Conservation (phyloP, 257 asterid genomes). For the Nicotiana undulata region DNA sequence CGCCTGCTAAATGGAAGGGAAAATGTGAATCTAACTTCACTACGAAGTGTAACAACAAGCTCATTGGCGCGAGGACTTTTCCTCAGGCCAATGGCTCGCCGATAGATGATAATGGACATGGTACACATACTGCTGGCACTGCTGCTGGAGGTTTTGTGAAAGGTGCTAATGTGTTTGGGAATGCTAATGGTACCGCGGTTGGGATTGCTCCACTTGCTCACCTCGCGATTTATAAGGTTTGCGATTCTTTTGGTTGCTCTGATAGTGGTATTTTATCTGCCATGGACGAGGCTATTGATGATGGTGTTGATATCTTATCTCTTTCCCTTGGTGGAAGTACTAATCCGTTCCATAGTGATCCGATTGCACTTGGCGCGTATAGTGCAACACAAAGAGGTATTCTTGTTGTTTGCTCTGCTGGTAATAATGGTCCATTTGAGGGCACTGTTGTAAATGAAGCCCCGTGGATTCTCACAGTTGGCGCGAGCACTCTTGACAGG, state of each 20-base stretch:
- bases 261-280: constrained; percentile 26
- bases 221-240: constrained; percentile 24
- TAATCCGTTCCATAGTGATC: constrained; percentile 14
- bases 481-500: constrained; percentile 34
- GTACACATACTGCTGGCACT: constrained; percentile 25
- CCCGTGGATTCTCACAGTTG: constrained; percentile 38
- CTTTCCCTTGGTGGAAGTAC: constrained; percentile 19
- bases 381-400: constrained; percentile 24
- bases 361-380: constrained; percentile 23
- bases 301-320: constrained; percentile 32
- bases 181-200: constrained; percentile 23
- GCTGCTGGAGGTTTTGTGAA: constrained; percentile 24
- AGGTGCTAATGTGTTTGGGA: constrained; percentile 15
- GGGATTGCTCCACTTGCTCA: constrained; percentile 34
- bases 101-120: constrained; percentile 20
- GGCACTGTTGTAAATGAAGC: constrained; percentile 21
- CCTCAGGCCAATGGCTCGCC: background rate
- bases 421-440: constrained; percentile 16
- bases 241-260: background rate
- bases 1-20: constrained; percentile 28
- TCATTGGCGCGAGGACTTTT: constrained; percentile 24
- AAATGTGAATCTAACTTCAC: constrained; percentile 9
- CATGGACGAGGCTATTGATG: constrained; percentile 28
- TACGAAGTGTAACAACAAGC: constrained; percentile 18
- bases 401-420: constrained; percentile 26